phyloP scores from a whole-genome alignment of 192 early-diverging fungal species.

The Coemansia sp. region DNA sequence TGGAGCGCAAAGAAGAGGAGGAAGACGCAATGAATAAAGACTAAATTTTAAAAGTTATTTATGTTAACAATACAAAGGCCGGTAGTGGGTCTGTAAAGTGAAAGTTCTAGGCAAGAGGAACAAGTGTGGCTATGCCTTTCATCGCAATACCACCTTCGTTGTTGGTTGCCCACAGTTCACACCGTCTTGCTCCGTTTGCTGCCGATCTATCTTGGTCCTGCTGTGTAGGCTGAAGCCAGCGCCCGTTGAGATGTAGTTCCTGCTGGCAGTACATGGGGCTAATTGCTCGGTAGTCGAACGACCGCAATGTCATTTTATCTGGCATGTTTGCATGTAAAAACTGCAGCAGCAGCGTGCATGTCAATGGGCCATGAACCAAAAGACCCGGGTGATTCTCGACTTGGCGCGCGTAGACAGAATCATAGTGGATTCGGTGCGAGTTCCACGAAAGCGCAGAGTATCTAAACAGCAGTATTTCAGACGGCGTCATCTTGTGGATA shows the following conservation, averaged over 20 bases:
- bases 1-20: background rate
- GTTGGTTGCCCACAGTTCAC: slow-evolving; percentile 72
- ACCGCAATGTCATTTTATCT: slow-evolving; percentile 41
- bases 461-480: slow-evolving; percentile 72
- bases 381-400: slow-evolving; percentile 69
- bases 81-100: background rate
- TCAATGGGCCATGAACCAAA: slow-evolving; percentile 79
- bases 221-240: slow-evolving; percentile 27
- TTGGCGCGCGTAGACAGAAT: slow-evolving; percentile 64
- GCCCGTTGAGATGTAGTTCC: slow-evolving; percentile 54
- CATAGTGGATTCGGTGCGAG: slow-evolving; percentile 86
- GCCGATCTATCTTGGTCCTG: slow-evolving; percentile 8
- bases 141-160: slow-evolving; percentile 65
- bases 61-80: slow-evolving; percentile 7
- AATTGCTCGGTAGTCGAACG: slow-evolving; percentile 69
- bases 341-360: slow-evolving; percentile 71
- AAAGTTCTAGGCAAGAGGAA: slow-evolving; percentile 6
- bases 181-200: slow-evolving; percentile 30
- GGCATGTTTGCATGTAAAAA: slow-evolving; percentile 56
- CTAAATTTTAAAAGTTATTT: background rate
- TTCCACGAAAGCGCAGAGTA: slow-evolving; percentile 92
- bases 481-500: slow-evolving; percentile 55
- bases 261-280: slow-evolving; percentile 64
- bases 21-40: background rate
- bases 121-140: slow-evolving; percentile 60